Base-by-base conservation (phyloP, 345 rosid genomes). In the Eucalyptus curtisii region DNA sequence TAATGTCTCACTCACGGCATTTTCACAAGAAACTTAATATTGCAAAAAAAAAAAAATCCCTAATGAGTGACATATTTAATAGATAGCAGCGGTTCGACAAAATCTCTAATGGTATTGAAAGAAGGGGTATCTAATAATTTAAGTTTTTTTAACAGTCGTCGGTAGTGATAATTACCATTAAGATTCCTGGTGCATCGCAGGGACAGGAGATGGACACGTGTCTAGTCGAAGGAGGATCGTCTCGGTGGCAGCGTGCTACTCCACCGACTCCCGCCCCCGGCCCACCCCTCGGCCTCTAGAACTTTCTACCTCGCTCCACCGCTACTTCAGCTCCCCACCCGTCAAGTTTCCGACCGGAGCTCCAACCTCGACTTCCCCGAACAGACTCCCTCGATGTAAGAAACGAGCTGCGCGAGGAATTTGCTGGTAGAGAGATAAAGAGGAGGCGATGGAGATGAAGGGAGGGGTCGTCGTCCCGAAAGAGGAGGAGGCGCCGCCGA, bases 391-490 rank as follows among this genome's bases (percentile, higher is more conserved):
- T 30, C 68, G 4, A 40, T 37, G 84, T 11, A 24, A 76, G 47
- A 40, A 11, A 20, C 47, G 7, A 40, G 84, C 84, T 20, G 7
- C 8, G 6, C 27, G 47, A 76, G 25, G 0, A 20, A 52, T 20
- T 52, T 52, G 57, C 57, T 4, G 2, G 57, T 52, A 76, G 10
- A 30, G 81, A 33, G 4, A 30, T 13, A 6, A 3, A 27, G 16
- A 45, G 88, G 82, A 64, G 94, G 94, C 92, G 94, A 92, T 92
- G 86, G 85, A 88, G 81, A 55, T 87, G 84, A 25, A 40, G 84
- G 5, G 5, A 76, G 3, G 30, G 47, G 9, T 3, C 53, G 80
- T 40, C 33, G 81, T 42, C 37, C 80, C 76, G 68, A 27, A 59
- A 6, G 68, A 61, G 68, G 95, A 94, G 40, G 91, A 93, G 4